Conservation (phyloP, 768 basidiomycete genomes). For the Strobilomyces dryophilus region DNA sequence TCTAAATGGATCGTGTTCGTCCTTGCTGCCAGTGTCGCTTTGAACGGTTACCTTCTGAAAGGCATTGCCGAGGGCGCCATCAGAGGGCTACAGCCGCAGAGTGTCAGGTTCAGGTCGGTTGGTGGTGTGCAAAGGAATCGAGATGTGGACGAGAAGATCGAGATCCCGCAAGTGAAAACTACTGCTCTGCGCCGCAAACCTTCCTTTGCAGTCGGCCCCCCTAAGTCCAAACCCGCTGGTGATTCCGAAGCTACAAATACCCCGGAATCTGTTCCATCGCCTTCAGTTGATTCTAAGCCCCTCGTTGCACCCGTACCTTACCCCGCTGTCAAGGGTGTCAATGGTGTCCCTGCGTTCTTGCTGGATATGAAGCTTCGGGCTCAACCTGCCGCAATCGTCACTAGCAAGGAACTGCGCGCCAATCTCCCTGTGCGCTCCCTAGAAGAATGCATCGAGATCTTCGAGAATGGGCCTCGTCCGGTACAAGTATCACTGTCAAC, state of each 20-base stretch:
- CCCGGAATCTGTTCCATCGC: slow-evolving; percentile 16
- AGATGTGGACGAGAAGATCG: slow-evolving; percentile 18
- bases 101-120: slow-evolving; percentile 28
- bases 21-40: slow-evolving; percentile 77
- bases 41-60: slow-evolving; percentile 93
- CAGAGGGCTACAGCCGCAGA: slow-evolving; percentile 28
- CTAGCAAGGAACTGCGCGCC: slow-evolving; percentile 12
- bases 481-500: slow-evolving; percentile 51
- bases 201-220: slow-evolving; percentile 25
- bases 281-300: slow-evolving; percentile 8
- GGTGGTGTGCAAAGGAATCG: slow-evolving; percentile 18
- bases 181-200: slow-evolving; percentile 16
- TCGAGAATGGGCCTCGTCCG: slow-evolving; percentile 67
- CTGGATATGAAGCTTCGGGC: slow-evolving; percentile 33
- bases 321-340: slow-evolving; percentile 14
- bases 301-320: slow-evolving; percentile 26
- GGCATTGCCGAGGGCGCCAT: slow-evolving; percentile 63
- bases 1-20: slow-evolving; percentile 93
- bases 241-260: slow-evolving; percentile 17
- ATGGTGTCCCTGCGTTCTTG: slow-evolving; percentile 27
- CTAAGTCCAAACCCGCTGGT: slow-evolving; percentile 10
- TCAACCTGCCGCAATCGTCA: slow-evolving; percentile 15
- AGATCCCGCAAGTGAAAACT: slow-evolving; percentile 11
- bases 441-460: slow-evolving; percentile 76
- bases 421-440: slow-evolving; percentile 45